Conservation (phyloP, 2,329 filamentous ascomycete species). For the Colletotrichum caudatum region DNA sequence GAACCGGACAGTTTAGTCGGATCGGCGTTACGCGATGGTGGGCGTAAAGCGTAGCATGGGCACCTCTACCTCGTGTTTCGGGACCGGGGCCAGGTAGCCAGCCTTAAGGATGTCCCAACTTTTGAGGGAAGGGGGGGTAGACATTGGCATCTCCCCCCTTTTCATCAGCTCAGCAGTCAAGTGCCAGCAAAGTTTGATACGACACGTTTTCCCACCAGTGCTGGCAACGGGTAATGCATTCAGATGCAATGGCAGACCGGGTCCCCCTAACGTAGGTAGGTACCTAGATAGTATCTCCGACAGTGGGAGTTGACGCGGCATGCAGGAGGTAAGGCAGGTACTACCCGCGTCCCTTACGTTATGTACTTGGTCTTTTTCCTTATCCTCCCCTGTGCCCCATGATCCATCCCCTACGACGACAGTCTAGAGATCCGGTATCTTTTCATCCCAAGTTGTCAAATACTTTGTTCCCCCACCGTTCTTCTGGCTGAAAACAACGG, state of each 20-base stretch:
- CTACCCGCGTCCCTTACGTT: background rate
- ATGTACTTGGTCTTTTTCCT: background rate
- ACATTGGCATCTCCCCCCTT: background rate
- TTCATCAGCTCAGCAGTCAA: background rate
- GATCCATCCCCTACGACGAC: background rate
- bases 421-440: background rate
- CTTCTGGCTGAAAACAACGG: background rate
- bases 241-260: conserved; percentile 21
- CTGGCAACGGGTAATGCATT: background rate
- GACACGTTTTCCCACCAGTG: background rate
- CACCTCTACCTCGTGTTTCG: conserved; percentile 2
- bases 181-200: background rate
- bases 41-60: background rate
- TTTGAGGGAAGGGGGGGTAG: background rate
- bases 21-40: conserved; percentile 34
- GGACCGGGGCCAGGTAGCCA: background rate
- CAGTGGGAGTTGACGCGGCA: conserved; percentile 8
- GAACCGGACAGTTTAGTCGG: conserved; percentile 39
- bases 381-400: background rate
- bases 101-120: background rate
- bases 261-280: conserved; percentile 6
- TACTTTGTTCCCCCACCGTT: background rate
- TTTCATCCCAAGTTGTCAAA: background rate
- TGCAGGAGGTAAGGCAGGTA: background rate
- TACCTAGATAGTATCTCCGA: background rate